Conservation (phyloP, 2,329 filamentous ascomycete species). For the Clarireedia monteithiana region DNA sequence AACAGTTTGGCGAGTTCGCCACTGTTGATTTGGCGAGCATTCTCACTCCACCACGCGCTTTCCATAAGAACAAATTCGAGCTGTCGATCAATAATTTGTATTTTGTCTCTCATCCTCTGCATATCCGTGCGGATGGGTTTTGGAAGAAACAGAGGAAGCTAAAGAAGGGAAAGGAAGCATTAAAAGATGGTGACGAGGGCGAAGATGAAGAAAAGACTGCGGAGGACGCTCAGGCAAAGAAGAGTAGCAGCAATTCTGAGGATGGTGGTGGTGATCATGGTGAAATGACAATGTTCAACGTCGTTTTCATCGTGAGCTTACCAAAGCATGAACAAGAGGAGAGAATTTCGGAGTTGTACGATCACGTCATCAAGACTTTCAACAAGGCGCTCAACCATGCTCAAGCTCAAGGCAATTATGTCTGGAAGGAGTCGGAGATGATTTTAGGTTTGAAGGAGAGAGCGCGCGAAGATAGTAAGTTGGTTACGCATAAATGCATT, state of each 20-base stretch:
- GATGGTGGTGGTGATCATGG: constrained; percentile 23
- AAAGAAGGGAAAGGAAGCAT: constrained; percentile 28
- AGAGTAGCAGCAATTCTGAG: constrained; percentile 21
- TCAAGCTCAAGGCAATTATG: constrained; percentile 82
- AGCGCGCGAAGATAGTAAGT: constrained; percentile 56
- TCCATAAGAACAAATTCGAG: constrained; percentile 77
- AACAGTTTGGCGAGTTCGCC: constrained; percentile 65
- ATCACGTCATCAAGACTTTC: constrained; percentile 84
- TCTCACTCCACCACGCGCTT: constrained; percentile 65
- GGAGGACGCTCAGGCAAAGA: constrained; percentile 13
- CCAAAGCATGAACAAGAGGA: constrained; percentile 69
- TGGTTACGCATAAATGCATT: background rate
- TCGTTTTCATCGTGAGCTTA: constrained; percentile 85
- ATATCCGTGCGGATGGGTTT: constrained; percentile 68
- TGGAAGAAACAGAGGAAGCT: constrained; percentile 56
- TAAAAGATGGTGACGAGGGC: constrained; percentile 12
- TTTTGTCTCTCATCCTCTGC: constrained; percentile 77
- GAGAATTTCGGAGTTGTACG: constrained; percentile 71
- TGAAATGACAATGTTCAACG: constrained; percentile 90
- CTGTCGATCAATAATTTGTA: constrained; percentile 71
- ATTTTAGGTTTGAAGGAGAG: constrained; percentile 78
- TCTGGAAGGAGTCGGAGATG: constrained; percentile 82
- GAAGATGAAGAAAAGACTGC: constrained; percentile 9
- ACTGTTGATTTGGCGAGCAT: constrained; percentile 75
- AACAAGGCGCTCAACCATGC: constrained; percentile 90